A percentile compares a stretch with the other conserved stretches of the same genome.
phyloP scores from a whole-genome alignment of 2,329 filamentous ascomycete species.

The Onygenales sp. region DNA sequence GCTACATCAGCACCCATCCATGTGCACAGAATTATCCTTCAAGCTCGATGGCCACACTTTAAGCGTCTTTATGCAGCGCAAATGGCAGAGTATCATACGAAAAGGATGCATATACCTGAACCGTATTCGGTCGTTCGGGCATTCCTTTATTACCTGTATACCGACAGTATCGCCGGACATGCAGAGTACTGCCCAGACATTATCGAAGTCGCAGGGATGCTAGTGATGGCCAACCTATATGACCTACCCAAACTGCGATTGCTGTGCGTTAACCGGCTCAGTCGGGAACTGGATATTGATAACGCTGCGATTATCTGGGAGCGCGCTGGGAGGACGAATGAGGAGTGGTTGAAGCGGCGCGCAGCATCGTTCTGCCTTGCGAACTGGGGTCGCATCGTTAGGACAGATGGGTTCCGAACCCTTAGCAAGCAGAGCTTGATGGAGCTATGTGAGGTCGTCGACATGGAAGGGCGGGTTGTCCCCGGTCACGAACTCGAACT shows the following conservation, averaged over 20 bases:
- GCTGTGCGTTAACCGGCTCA: constrained; percentile 80
- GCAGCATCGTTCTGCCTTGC: constrained; percentile 82
- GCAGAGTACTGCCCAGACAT: constrained; percentile 55
- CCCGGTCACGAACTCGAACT: constrained; percentile 73
- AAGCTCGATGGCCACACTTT: constrained; percentile 95
- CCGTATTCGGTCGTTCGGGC: constrained; percentile 89
- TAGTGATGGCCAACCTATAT: constrained; percentile 97
- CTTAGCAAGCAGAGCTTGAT: constrained; percentile 72
- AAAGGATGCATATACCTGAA: constrained; percentile 95
- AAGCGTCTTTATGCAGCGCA: constrained; percentile 81
- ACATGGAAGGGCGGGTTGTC: constrained; percentile 83
- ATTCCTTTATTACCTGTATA: constrained; percentile 94
- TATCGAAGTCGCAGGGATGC: constrained; percentile 79
- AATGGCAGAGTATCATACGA: constrained; percentile 96
- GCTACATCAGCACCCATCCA: constrained; percentile 74
- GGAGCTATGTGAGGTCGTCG: constrained; percentile 86
- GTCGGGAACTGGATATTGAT: constrained; percentile 84
- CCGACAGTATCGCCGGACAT: constrained; percentile 67
- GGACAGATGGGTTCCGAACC: constrained; percentile 75
- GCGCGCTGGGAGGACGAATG: constrained; percentile 76
- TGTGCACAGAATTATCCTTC: constrained; percentile 88
- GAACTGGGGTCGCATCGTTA: constrained; percentile 90
- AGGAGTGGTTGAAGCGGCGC: constrained; percentile 86
- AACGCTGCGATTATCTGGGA: constrained; percentile 97
- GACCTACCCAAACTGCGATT: constrained; percentile 89